A percentile compares a stretch with the other conserved stretches of the same genome.
Evolutionary conservation across 352 stramenopile genomes (phyloP).

Genomic region (Pythium folliculosum): DNA sequence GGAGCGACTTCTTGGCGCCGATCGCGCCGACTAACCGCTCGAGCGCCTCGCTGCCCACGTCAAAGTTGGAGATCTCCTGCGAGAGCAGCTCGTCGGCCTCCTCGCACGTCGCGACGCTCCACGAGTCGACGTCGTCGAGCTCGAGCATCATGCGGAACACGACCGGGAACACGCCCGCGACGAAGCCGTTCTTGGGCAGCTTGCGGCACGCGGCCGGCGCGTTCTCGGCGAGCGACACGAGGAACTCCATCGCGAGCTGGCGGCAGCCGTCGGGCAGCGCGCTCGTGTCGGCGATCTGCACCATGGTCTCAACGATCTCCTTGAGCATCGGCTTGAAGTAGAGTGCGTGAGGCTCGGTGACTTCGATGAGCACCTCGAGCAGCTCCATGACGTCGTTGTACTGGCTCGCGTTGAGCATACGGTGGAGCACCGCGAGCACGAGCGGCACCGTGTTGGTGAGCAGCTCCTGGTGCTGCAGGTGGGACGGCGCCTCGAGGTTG

Average conservation of each 20-base stretch:
- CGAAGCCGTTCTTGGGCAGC: slow-evolving; percentile 79
- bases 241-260: slow-evolving; percentile 84
- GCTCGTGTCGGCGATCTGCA: slow-evolving; percentile 56
- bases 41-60: slow-evolving; percentile 81
- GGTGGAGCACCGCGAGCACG: slow-evolving; percentile 57
- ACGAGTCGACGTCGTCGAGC: slow-evolving; percentile 69
- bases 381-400: slow-evolving; percentile 79
- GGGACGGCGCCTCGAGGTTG: slow-evolving; percentile 63
- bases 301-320: slow-evolving; percentile 72
- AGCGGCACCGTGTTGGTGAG: slow-evolving; percentile 51
- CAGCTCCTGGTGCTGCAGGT: slow-evolving; percentile 55
- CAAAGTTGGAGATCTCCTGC: slow-evolving; percentile 86
- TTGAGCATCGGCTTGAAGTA: slow-evolving; percentile 69
- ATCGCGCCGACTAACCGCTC: slow-evolving; percentile 70
- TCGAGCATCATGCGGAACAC: slow-evolving; percentile 88
- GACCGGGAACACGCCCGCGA: slow-evolving; percentile 68
- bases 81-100: slow-evolving; percentile 60
- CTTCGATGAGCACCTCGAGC: slow-evolving; percentile 82
- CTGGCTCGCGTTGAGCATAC: slow-evolving; percentile 48
- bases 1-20: slow-evolving; percentile 68
- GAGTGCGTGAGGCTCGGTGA: slow-evolving; percentile 65
- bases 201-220: slow-evolving; percentile 57
- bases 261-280: slow-evolving; percentile 65
- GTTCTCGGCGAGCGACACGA: slow-evolving; percentile 80
- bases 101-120: slow-evolving; percentile 67